Base-by-base conservation (phyloP, 140 eudicot species). In the Anethum foeniculum region DNA sequence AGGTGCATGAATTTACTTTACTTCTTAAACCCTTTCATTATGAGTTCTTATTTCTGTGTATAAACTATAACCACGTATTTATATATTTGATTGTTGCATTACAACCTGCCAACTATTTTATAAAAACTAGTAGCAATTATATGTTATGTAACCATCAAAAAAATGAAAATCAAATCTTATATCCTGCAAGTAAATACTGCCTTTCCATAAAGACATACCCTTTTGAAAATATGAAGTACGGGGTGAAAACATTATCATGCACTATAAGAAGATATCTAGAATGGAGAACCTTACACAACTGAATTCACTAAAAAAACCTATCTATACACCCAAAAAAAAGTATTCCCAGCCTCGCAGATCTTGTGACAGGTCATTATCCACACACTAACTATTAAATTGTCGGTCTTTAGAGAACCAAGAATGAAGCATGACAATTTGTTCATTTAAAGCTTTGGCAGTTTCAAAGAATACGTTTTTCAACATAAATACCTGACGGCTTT, bases 401-500 rank as follows among this genome's bases (percentile, higher is more conserved):
- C 5, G 54, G 77, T 19, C 18, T 21, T 72, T 2, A 3, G 18
- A 39, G 19, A 73, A 73, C 15, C 30, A 43, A 23, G 36, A 73
- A 39, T 4, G n/a, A 41, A 12, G n/a, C 7, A 6, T 46, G 49
- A 75, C 11, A 41, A 41, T 19, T 44, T 75, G 28, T 39, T 78
- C 23, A 27, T 39, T 78, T 58, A 10, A 60, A 51, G 18, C 18
- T 62, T 79, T 79, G 76, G 18, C 76, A 79, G 30, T 60, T 30
- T 36, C 23, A 68, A 27, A 67, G 28, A 75, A 75, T 2, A 58
- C 2, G 30, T 23, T 32, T 41, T 19, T 27, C 30, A 44, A 67
- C 7, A 75, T 28, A n/a, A 48, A 39, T 88, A 88, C 91, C 89
- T 89, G 91, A 13, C 93, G 89, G 54, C 93, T 89, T 85, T 89